Conservation (phyloP, 208 protist species). For the Leishmania mexicana region DNA sequence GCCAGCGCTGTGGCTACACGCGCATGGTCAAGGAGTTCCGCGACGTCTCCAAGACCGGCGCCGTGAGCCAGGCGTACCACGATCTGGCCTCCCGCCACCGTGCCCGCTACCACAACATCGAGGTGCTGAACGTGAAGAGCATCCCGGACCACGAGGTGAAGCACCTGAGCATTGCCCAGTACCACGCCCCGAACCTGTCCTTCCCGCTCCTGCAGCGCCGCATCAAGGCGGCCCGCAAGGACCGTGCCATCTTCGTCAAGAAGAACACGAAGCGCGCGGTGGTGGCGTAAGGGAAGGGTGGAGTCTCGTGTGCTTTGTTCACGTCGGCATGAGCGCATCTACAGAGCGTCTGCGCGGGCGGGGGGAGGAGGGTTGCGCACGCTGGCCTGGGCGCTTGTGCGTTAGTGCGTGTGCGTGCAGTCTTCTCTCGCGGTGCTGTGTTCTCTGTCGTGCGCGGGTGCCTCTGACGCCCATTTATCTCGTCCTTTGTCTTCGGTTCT, state of each 20-base stretch:
- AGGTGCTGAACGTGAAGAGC: constrained; percentile 95
- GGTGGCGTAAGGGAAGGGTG: constrained; percentile 45
- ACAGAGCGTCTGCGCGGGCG: not conserved
- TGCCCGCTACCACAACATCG: constrained; percentile 94
- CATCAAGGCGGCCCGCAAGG: constrained; percentile 74
- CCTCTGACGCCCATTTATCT: not conserved
- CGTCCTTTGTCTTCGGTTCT: not conserved
- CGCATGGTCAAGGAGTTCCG: constrained; percentile 99
- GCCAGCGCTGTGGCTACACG: constrained; percentile 97
- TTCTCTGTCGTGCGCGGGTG: not conserved
- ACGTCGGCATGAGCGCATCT: not conserved
- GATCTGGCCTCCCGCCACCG: constrained; percentile 98
- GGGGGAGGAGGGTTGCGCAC: too few species aligned
- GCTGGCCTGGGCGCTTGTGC: not conserved
- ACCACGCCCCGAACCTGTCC: constrained; percentile 90
- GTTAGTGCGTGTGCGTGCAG: not conserved
- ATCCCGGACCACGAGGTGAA: constrained; percentile 86
- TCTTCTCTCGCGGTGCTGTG: not conserved
- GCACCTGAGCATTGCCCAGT: constrained; percentile 91
- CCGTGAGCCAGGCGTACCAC: constrained; percentile 97
- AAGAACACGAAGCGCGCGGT: constrained; percentile 85
- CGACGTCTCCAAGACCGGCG: constrained; percentile 94
- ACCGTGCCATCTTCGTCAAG: constrained; percentile 85
- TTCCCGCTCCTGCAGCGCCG: constrained; percentile 96
- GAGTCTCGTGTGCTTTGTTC: not conserved